Percentiles rank a stretch among this genome's conserved stretches.
Evolutionary conservation across 2,329 filamentous ascomycete genomes (phyloP).

Genomic region (Colletotrichum sp.): DNA sequence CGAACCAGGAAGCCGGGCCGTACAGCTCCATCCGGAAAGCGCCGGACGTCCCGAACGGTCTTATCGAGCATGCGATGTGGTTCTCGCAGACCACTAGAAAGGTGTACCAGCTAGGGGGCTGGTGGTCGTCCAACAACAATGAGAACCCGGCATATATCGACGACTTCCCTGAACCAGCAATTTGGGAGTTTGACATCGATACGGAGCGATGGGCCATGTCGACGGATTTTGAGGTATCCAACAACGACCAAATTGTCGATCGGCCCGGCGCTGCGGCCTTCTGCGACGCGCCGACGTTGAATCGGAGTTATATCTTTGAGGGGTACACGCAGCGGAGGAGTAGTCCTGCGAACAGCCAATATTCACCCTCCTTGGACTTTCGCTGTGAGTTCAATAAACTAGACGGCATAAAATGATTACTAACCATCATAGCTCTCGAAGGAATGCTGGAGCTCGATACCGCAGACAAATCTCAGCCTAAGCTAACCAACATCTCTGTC

Average conservation of each 20-base stretch:
- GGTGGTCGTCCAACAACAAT: constrained; percentile 22
- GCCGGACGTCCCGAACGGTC: constrained; percentile 19
- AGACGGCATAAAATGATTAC: too few species aligned
- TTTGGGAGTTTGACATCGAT: constrained; percentile 10
- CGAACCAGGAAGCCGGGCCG: constrained; percentile 15
- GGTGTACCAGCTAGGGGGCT: constrained; percentile 24
- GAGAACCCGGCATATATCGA: constrained; percentile 14
- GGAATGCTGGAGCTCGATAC: constrained; percentile 23
- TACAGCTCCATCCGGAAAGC: constrained; percentile 20
- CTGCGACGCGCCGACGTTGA: constrained; percentile 20
- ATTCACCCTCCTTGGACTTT: constrained; percentile 3
- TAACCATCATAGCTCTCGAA: constrained; percentile 6
- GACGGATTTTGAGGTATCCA: background rate
- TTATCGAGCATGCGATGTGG: constrained; percentile 24
- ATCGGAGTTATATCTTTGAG: constrained; percentile 22
- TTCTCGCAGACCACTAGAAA: constrained; percentile 19
- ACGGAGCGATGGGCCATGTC: constrained; percentile 1
- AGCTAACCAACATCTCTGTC: constrained; percentile 24
- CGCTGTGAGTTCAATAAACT: too few species aligned
- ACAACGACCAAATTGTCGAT: constrained; percentile 15
- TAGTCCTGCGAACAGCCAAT: constrained; percentile 15
- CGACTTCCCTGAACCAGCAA: constrained; percentile 9
- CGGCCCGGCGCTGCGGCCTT: constrained; percentile 19
- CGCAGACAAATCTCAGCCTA: background rate
- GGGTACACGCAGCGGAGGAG: constrained; percentile 21